Conservation (phyloP, 257 asterid species). For the Rubia yunnanensis region DNA sequence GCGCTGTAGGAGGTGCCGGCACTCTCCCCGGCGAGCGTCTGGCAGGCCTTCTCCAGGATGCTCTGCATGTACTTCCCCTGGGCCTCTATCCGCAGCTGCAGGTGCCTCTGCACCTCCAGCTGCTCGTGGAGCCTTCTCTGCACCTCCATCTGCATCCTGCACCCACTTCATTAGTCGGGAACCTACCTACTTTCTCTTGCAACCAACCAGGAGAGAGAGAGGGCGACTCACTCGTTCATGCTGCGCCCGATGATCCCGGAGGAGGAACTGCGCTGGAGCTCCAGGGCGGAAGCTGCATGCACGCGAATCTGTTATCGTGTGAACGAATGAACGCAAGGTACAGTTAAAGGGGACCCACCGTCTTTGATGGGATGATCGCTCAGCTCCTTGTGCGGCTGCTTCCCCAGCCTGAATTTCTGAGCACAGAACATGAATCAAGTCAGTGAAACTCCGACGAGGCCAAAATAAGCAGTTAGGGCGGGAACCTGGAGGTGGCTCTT, state of each 20-base stretch:
- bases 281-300: slow-evolving; percentile 64
- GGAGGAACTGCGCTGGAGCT: slow-evolving; percentile 78
- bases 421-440: too few relatives aligned
- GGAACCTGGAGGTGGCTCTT: slow-evolving; percentile 98
- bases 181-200: too few relatives aligned
- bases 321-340: too few relatives aligned
- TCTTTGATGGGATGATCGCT: slow-evolving; percentile 88
- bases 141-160: slow-evolving; percentile 99
- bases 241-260: slow-evolving; percentile 83
- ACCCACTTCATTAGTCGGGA: too few relatives aligned
- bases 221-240: slow-evolving; percentile 76
- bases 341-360: slow-evolving; percentile 37
- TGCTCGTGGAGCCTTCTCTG: slow-evolving; percentile 96
- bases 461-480: neutral
- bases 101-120: slow-evolving; percentile 96
- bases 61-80: slow-evolving; percentile 99
- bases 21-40: slow-evolving; percentile 81
- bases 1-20: neutral
- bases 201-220: too few relatives aligned
- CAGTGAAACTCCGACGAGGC: too few relatives aligned
- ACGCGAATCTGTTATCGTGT: neutral
- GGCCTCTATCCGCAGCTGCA: slow-evolving; percentile 89
- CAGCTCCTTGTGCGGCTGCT: slow-evolving; percentile 98
- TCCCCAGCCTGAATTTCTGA: slow-evolving; percentile 95
- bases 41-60: slow-evolving; percentile 89